Evolutionary conservation across 164 flowering plant genomes (phyloP), one percentile per base, ranked within the genome.

Genomic region (Nymphaea thermarum): DNA sequence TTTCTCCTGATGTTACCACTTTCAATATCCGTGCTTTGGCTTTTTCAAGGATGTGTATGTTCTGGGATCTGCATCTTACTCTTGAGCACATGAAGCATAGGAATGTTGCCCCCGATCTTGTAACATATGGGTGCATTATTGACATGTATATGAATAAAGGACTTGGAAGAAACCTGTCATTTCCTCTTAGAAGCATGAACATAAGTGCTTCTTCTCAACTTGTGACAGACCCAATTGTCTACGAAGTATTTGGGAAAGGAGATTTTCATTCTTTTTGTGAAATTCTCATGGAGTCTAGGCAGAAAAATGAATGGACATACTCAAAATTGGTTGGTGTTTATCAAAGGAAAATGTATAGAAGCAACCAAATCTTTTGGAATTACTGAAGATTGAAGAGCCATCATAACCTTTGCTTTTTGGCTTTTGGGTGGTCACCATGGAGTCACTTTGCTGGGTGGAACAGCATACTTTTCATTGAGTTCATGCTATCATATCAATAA

Each of bases 41-140:
- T 5, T 94, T 88, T 74, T 88, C 96, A 10, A 87, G 78, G 70
- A 94, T 94, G 96, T 75, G 80, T 60, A 72, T 94, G 78, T 80
- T 91, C 18, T 91, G 95, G 93, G 98, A 94, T 80, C 90, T 94
- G 61, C 97, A 91, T 79, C 74, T 94, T 64, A 88, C 84, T 72
- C 81, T 94, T 16, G 85, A 89, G 61, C 98, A 94, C 74, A 89
- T 94, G 98, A 85, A 72, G 59, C 89, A 84, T 74, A 81, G 76
- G 55, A 78, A 65, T 0, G 80, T 91, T 42, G 75, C 64, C 66
- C 93, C 95, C 68, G 97, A 94, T 80, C 82, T 94, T 71, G 96
- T 93, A 64, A 93, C 97, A n/a, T 89, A 81, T 78, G 96, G 98
- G 55, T 86, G 93, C 76, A 81, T 93, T 60, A 82, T 91, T 63